These are phyloP conservation scores for Serpula lacrymans DNA, from an alignment of 768 basidiomycete species.

Conservation along the genomic window DNA sequence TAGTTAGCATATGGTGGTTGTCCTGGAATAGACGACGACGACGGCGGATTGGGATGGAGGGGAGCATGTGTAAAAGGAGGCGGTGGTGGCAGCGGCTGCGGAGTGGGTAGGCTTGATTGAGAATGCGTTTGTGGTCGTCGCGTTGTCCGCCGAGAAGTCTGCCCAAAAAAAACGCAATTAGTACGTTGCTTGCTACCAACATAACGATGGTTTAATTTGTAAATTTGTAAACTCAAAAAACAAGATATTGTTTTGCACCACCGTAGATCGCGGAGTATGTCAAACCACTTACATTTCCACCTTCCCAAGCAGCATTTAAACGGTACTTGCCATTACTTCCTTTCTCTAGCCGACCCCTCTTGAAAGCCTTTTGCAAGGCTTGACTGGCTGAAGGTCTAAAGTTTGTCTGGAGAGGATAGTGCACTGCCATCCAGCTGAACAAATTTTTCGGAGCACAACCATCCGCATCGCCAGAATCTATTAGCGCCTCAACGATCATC, in stretches of 20 bases:
- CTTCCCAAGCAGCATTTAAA: conserved; percentile 75
- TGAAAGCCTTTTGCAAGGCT: conserved; percentile 83
- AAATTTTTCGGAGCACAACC: conserved; percentile 81
- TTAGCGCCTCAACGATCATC: conserved; percentile 83
- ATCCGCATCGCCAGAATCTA: conserved; percentile 63
- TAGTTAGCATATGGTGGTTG: conserved; percentile 34
- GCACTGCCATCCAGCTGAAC: conserved; percentile 79
- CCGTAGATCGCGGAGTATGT: conserved; percentile 2
- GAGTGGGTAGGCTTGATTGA: conserved; percentile 25
- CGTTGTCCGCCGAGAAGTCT: conserved; percentile 78
- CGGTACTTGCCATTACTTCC: conserved; percentile 69
- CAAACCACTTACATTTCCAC: conserved; percentile 60
- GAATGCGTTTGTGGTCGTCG: conserved; percentile 65
- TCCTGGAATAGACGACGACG: conserved; percentile 29
- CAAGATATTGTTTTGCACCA: no score
- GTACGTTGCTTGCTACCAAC: no score
- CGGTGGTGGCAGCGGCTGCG: conserved; percentile 19
- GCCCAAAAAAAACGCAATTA: conserved; percentile 3
- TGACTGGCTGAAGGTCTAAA: conserved; percentile 89
- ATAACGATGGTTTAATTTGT: no score
- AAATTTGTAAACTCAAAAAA: background rate
- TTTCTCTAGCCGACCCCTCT: conserved; percentile 78
- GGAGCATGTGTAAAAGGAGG: conserved; percentile 65
- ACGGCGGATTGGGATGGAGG: conserved; percentile 33
- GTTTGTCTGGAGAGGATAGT: conserved; percentile 83